Base-by-base conservation (phyloP, 257 asterid species). In the Rehmannia glutinosa region DNA sequence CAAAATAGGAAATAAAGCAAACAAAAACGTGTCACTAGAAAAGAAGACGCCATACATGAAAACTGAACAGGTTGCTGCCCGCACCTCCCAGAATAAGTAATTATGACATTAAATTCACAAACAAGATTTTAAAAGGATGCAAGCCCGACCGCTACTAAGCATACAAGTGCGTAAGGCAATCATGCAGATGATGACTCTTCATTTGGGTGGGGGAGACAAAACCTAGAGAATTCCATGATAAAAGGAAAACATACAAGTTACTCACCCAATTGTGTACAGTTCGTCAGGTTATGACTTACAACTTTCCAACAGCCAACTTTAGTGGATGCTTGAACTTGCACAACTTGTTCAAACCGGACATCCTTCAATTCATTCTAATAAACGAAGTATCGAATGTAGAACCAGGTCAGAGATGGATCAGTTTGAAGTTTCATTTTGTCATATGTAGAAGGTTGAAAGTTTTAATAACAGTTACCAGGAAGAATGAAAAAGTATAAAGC, bases 391-490 rank as follows among this genome's bases (percentile, higher is more conserved):
- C 57, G 61, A 49, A 67, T 9, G 65, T 20, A 57, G 47, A 33
- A 12, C 27, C 53, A 50, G 27, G 49, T 75, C 51, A 80, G 66
- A 72, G 61, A 61, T 11, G 38, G 46, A 28, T 24, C 50, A 66
- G 42, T 9, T 43, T 16, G 35, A 12, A 36, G 55, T 52, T 32
- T 66, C 11, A 20, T 43, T 36, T 20, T 17, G 20, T 1, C 54
- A 50, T 39, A 45, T 57, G 20, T 15, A 25, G 60, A 53, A 54
- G 9, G 21, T 42, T 19, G 23, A 15, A 25, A 46, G 24, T 0
- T 45, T 41, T 43, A 6, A 16, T 28, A 28, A 11, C 32, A 78
- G 75, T 81, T 82, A 90, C 97, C 83, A 83, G 80, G 56, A 80
- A 79, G 68, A 87, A 82, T 33, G 68, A 73, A 71, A 83, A 81